Conservation (phyloP, 192 early-diverging fungal species). For the Coemansia aciculifera region DNA sequence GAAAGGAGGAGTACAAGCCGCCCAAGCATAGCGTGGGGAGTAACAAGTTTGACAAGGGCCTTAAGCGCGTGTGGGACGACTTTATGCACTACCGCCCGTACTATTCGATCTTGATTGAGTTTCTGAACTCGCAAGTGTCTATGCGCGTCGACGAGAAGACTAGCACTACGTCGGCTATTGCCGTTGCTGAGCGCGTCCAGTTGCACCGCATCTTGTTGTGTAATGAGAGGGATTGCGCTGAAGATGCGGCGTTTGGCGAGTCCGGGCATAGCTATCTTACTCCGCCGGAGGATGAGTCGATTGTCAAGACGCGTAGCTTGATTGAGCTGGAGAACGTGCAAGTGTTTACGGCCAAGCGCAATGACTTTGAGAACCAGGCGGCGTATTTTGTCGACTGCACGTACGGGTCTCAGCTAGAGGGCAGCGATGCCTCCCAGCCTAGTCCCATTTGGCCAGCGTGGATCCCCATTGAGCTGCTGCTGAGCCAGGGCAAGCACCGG, state of each 20-base stretch:
- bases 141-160: constrained; percentile 50
- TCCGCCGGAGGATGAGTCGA: constrained; percentile 49
- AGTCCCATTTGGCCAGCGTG: constrained; percentile 56
- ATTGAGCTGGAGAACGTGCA: constrained; percentile 56
- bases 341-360: constrained; percentile 49
- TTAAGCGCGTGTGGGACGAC: constrained; percentile 52
- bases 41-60: constrained; percentile 51
- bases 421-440: constrained; percentile 23
- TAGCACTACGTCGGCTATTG: constrained; percentile 44
- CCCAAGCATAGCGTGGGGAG: constrained; percentile 16
- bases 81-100: constrained; percentile 44
- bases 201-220: constrained; percentile 47
- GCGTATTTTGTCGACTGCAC: constrained; percentile 55
- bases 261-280: not conserved
- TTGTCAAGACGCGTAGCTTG: constrained; percentile 56
- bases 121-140: constrained; percentile 57
- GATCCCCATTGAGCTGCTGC: constrained; percentile 58
- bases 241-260: constrained; percentile 1
- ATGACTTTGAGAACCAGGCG: constrained; percentile 46
- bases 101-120: constrained; percentile 53
- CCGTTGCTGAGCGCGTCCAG: constrained; percentile 49
- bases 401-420: constrained; percentile 38
- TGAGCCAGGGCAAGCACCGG: constrained; percentile 43
- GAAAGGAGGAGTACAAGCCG: constrained; percentile 25
- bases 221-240: constrained; percentile 23